phyloP scores from a whole-genome alignment of 768 basidiomycete genomes.

The Leccinum subgranulosum region DNA sequence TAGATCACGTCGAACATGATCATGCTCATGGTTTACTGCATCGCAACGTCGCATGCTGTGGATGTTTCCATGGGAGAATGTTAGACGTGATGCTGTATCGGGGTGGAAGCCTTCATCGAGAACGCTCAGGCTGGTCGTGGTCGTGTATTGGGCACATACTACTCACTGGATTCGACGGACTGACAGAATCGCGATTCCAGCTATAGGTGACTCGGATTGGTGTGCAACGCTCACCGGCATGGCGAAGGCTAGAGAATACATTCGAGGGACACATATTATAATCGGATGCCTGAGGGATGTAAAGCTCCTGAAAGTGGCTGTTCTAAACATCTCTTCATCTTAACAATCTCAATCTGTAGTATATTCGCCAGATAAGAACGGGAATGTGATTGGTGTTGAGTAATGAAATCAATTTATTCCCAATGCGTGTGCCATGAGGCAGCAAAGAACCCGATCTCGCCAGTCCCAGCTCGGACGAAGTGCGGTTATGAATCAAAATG shows the following conservation, averaged over 20 bases:
- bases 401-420: neutral
- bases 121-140: constrained; percentile 46
- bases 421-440: neutral
- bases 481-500: constrained; percentile 1
- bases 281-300: no score
- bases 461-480: neutral
- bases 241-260: neutral
- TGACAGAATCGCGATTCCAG: constrained; percentile 68
- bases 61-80: constrained; percentile 59
- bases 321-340: neutral
- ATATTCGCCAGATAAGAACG: neutral
- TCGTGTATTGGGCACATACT: neutral
- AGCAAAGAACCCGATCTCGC: neutral
- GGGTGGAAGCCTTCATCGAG: constrained; percentile 56
- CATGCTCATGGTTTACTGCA: constrained; percentile 66
- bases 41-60: constrained; percentile 21
- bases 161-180: constrained; percentile 61
- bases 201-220: constrained; percentile 32
- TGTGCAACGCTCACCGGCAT: neutral
- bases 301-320: no score
- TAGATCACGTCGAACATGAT: constrained; percentile 54
- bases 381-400: neutral
- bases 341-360: neutral
- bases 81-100: constrained; percentile 53
- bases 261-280: no score